These are phyloP conservation scores for Podospora tetraspora DNA, from an alignment of 495 filamentous ascomycete genomes.

Conservation along the genomic window DNA sequence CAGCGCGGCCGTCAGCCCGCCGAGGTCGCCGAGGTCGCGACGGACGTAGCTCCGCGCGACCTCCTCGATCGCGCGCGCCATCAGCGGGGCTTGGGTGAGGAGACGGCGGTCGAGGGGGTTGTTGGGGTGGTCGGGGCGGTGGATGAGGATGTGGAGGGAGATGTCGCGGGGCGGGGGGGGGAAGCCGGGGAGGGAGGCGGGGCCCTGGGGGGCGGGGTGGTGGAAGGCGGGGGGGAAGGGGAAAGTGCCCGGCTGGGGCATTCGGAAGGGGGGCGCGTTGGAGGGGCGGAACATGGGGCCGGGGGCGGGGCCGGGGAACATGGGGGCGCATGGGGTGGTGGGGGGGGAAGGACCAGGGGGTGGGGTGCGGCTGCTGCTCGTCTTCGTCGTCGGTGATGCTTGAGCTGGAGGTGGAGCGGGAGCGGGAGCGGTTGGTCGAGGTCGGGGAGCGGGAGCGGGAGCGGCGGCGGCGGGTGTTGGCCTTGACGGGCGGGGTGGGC, in stretches of 20 bases:
- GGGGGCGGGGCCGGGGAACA: background rate
- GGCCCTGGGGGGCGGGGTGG: background rate
- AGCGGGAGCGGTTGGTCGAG: constrained; percentile 6
- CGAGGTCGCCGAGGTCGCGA: constrained; percentile 4
- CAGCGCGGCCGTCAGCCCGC: constrained; percentile 18
- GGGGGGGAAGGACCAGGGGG: constrained; percentile 5
- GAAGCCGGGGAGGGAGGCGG: constrained; percentile 3
- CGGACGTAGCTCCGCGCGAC: constrained; percentile 26
- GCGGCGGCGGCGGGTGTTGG: constrained; percentile 6
- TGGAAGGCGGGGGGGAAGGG: background rate
- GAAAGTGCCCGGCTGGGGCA: background rate
- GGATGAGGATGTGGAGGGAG: constrained; percentile 30
- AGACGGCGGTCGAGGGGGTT: constrained; percentile 18
- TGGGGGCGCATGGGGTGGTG: background rate
- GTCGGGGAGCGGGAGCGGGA: constrained; percentile 20
- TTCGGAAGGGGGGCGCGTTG: background rate
- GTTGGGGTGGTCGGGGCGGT: constrained; percentile 5
- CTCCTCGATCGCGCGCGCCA: constrained; percentile 22
- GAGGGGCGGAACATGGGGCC: background rate
- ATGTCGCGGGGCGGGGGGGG: constrained; percentile 8
- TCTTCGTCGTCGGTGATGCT: background rate
- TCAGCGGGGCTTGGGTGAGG: constrained; percentile 19
- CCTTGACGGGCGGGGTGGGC: constrained; percentile 2
- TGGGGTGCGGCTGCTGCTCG: background rate
- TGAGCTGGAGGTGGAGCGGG: constrained; percentile 28